Evolutionary conservation across 1,139 yeast genomes (phyloP), one percentile per base, ranked within the genome.

Genomic region (Saccharomyces hybrid): DNA sequence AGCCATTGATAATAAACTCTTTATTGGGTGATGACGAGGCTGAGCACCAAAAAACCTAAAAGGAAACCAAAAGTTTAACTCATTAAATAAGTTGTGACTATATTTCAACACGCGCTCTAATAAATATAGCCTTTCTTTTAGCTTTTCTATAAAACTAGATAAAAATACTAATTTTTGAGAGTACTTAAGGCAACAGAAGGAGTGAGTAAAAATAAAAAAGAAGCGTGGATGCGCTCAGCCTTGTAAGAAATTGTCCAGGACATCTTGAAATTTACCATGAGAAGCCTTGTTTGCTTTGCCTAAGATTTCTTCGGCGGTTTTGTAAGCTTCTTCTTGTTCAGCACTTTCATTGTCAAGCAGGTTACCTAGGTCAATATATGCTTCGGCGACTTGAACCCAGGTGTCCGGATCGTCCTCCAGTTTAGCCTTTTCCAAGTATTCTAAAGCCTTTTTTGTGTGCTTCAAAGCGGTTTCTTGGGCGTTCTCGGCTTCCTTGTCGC

Each of bases 371-470:
- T 86, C 80, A 41, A 91, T 87, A 66, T 82, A 77, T 0, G 95
- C 91, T 69, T 93, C 98, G 2, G 97, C 97, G 48, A 86, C 74
- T 61, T 80, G 80, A 5, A 84, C 96, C 86, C 93, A 86, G 7
- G 86, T 76, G 56, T 84, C 86, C 0, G 96, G 96, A 42, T 85
- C 88, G 52, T 84, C 88, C 31, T 81, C 82, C 52, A 83, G 81
- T 67, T 84, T 81, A 0, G 90, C 85, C 56, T 75, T 72, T 56
- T 76, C 71, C 54, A 88, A 74, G 62, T 80, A 78, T 46, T 75
- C 72, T 42, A 88, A 72, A 0, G 96, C 95, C 28, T 71, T 71
- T n/a, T 70, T 63, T 27, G 84, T 78, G 52, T 78, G 70, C 3
- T 75, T 72, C 50, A 79, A 74, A 0, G 89, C 85, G 46, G 75